Conservation (phyloP, 352 stramenopile species). For the Phytophthora hibernalis region DNA sequence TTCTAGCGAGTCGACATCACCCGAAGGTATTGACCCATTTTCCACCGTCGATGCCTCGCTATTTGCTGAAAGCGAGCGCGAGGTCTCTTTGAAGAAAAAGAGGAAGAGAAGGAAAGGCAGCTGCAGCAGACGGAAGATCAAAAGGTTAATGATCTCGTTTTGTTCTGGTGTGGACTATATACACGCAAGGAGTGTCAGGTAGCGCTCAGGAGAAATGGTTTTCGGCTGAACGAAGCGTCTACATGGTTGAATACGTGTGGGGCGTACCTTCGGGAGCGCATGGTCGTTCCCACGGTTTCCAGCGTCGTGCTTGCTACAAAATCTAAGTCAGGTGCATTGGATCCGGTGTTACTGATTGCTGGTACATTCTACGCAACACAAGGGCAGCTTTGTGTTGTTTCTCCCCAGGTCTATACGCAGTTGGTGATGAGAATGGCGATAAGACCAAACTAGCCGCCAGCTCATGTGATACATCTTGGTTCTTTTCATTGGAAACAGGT, state of each 20-base stretch:
- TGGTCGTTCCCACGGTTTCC: constrained; percentile 51
- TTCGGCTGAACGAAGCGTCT: constrained; percentile 50
- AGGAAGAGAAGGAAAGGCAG: constrained; percentile 21
- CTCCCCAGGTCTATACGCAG: constrained; percentile 64
- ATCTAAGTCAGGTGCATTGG: constrained; percentile 46
- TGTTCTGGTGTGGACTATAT: constrained; percentile 75
- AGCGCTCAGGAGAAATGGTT: constrained; percentile 54
- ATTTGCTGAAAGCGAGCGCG: constrained; percentile 36
- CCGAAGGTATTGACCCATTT: constrained; percentile 38
- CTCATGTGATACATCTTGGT: constrained; percentile 69
- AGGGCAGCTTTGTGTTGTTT: constrained; percentile 67
- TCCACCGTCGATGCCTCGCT: constrained; percentile 43
- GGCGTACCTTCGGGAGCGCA: constrained; percentile 47
- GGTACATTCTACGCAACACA: constrained; percentile 75
- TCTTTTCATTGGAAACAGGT: constrained; percentile 68
- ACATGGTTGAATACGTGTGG: constrained; percentile 57
- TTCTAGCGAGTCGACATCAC: constrained; percentile 12
- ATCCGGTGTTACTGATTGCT: constrained; percentile 78
- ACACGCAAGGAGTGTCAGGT: constrained; percentile 64
- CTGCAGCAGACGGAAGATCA: constrained; percentile 34
- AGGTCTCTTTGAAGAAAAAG: constrained; percentile 31
- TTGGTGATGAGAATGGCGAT: constrained; percentile 47
- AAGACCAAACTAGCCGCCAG: constrained; percentile 51
- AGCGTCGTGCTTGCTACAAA: constrained; percentile 42
- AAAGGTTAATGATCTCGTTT: constrained; percentile 49